A percentile compares a stretch with the other conserved stretches of the same genome.
phyloP scores from a whole-genome alignment of 2,329 filamentous ascomycete genomes.

The Dactylonectria estremocensis region DNA sequence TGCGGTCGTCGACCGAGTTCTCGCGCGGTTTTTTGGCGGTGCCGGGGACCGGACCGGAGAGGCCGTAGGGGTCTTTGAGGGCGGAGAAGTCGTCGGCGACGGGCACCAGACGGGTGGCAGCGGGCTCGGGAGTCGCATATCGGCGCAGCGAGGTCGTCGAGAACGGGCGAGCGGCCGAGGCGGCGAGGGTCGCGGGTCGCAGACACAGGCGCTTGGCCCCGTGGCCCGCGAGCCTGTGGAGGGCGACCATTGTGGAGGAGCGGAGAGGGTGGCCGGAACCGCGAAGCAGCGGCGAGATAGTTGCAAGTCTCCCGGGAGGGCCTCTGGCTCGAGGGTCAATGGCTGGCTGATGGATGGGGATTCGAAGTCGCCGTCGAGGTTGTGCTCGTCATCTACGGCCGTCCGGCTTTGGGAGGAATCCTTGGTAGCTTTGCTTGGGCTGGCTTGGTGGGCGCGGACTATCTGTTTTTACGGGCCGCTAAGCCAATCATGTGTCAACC shows the following conservation, averaged over 20 bases:
- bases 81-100: constrained; percentile 76
- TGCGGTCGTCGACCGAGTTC: constrained; percentile 73
- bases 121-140: constrained; percentile 70
- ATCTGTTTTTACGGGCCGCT: constrained; percentile 50
- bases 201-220: constrained; percentile 78
- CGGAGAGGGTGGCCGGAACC: constrained; percentile 42
- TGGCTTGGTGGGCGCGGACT: constrained; percentile 51
- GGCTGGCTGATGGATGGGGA: constrained; percentile 51
- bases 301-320: constrained; percentile 50
- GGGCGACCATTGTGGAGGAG: constrained; percentile 74
- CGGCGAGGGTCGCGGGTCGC: constrained; percentile 59
- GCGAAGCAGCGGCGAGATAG: constrained; percentile 49
- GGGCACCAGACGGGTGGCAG: constrained; percentile 74
- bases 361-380: constrained; percentile 51
- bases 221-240: constrained; percentile 81
- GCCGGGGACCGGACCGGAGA: constrained; percentile 59
- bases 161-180: constrained; percentile 69
- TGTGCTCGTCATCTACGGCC: constrained; percentile 53
- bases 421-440: constrained; percentile 49
- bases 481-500: constrained; percentile 48
- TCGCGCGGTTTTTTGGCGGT: constrained; percentile 63
- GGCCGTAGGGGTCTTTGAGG: constrained; percentile 65
- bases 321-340: constrained; percentile 57
- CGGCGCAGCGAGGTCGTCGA: constrained; percentile 75
- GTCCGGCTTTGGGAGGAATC: constrained; percentile 48